phyloP scores from a whole-genome alignment of 2,329 filamentous ascomycete species.

The Sporothrix humicola region DNA sequence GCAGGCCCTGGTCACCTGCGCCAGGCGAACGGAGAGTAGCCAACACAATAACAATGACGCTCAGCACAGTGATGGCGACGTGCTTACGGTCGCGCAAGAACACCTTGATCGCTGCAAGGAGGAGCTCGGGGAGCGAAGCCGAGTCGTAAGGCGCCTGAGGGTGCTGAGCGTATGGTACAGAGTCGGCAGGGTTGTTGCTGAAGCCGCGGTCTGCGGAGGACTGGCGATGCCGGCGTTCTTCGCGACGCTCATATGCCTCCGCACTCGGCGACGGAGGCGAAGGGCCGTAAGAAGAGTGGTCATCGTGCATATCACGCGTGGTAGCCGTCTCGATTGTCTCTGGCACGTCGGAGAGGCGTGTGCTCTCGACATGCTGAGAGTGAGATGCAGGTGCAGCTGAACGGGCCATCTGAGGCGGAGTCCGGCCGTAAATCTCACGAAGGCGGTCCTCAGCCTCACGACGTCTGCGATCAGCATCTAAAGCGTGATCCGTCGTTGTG shows the following conservation, averaged over 20 bases:
- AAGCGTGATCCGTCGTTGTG: conserved; percentile 33
- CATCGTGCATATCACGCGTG: conserved; percentile 33
- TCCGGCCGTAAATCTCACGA: conserved; percentile 60
- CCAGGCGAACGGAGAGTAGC: conserved; percentile 47
- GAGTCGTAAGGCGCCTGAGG: conserved; percentile 44
- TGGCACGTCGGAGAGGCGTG: conserved; percentile 1
- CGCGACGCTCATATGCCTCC: conserved; percentile 44
- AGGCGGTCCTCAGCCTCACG: conserved; percentile 57
- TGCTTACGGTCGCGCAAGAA: conserved; percentile 65
- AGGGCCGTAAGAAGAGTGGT: conserved; percentile 40
- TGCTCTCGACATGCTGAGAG: not conserved
- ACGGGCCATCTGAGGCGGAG: conserved; percentile 33
- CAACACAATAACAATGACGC: conserved; percentile 59
- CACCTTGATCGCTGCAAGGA: conserved; percentile 60
- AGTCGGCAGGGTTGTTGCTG: not conserved
- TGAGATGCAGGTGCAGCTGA: not conserved
- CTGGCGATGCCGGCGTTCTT: conserved; percentile 41
- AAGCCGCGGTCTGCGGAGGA: not conserved
- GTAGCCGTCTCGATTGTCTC: conserved; percentile 32
- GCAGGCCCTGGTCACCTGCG: not conserved
- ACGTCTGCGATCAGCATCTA: conserved; percentile 44
- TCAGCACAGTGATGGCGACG: conserved; percentile 60
- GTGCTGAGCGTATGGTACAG: not conserved
- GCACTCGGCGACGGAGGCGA: conserved; percentile 41
- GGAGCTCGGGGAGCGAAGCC: conserved; percentile 59